Evolutionary conservation across 352 stramenopile species (phyloP), one percentile per base, ranked within the genome.

Genomic region (Phytophthora rubi): DNA sequence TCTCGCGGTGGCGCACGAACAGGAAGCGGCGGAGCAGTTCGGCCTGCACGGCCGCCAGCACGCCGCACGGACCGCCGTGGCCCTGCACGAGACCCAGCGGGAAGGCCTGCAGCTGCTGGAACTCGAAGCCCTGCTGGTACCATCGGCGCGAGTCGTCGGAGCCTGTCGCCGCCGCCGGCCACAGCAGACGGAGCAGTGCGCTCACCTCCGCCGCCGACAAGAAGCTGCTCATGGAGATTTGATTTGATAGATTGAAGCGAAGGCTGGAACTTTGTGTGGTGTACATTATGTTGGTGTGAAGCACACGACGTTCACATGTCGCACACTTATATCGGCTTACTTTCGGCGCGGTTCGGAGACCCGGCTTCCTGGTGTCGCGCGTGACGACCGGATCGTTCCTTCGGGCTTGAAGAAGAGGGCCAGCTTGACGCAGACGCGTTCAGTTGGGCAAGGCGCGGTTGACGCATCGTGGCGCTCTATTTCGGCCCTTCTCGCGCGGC

Each of bases 61-160:
- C 85, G 57, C 90, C 90, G 59, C 90, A 96, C 6, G 90, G 90
- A 1, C 90, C 90, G 49, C 88, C 90, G 35, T 94, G 82, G 33
- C 71, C 70, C 71, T 96, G 90, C 64, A 88, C 76, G 5, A 96
- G 75, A 13, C 85, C 89, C n/a, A 93, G 59, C 26, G 76, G 66
- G 52, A 91, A 93, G 9, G 37, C 54, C 44, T 39, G 53, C 37
- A 39, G 49, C 21, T 61, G 0, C 57, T 76, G 57, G 62, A 90
- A 81, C 62, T 80, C 74, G 51, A 91, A 90, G 45, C 81, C 81
- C 66, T 90, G 81, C 53, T 87, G 70, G 30, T 83, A 63, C 83
- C 83, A 92, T 2, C 83, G 82, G 48, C 73, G 65, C 35, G 64
- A 58, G 73, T 91, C 83, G 33, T 74, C 62, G n/a, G 42, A 59